These are phyloP conservation scores for Bolboschoenus planiculmis DNA, from an alignment of 176 grass and related monocot genomes.

Conservation along the genomic window DNA sequence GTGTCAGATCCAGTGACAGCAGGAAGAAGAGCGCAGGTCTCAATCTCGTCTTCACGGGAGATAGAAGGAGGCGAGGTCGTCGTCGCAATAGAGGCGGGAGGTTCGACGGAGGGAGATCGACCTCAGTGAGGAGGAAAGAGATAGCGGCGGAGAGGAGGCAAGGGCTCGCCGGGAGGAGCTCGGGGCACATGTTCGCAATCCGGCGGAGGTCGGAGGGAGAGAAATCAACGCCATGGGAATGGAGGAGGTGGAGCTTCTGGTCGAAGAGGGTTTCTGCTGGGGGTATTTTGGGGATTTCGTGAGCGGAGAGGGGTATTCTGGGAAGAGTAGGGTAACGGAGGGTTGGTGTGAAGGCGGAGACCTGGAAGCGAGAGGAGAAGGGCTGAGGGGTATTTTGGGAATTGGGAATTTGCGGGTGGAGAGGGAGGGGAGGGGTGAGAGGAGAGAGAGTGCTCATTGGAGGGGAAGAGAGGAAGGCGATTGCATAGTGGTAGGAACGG, in stretches of 20 bases:
- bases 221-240: slow-evolving; percentile 42
- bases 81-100: slow-evolving; percentile 52
- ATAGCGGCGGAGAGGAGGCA: slow-evolving; percentile 36
- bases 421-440: slow-evolving; percentile 16
- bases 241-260: slow-evolving; percentile 21
- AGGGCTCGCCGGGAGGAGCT: slow-evolving; percentile 48
- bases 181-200: slow-evolving; percentile 75
- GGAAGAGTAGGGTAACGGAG: slow-evolving; percentile 3
- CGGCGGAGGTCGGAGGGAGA: slow-evolving; percentile 51
- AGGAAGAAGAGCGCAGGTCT: slow-evolving; percentile 89
- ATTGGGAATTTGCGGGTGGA: not conserved
- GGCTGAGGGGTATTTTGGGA: not conserved
- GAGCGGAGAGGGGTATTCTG: not conserved
- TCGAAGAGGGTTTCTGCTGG: not conserved
- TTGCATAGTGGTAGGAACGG: not conserved
- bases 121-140: slow-evolving; percentile 51
- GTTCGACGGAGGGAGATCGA: slow-evolving; percentile 26
- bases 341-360: not conserved
- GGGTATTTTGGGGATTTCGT: not conserved
- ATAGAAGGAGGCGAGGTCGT: slow-evolving; percentile 70
- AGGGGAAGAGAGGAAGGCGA: not conserved
- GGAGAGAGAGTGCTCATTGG: slow-evolving; percentile 17
- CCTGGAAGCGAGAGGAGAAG: slow-evolving; percentile 1
- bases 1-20: slow-evolving; percentile 48
- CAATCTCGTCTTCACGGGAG: slow-evolving; percentile 45